Evolutionary conservation across 768 basidiomycete species (phyloP), one percentile per base, ranked within the genome.

Genomic region (Basidioascus undulatus): DNA sequence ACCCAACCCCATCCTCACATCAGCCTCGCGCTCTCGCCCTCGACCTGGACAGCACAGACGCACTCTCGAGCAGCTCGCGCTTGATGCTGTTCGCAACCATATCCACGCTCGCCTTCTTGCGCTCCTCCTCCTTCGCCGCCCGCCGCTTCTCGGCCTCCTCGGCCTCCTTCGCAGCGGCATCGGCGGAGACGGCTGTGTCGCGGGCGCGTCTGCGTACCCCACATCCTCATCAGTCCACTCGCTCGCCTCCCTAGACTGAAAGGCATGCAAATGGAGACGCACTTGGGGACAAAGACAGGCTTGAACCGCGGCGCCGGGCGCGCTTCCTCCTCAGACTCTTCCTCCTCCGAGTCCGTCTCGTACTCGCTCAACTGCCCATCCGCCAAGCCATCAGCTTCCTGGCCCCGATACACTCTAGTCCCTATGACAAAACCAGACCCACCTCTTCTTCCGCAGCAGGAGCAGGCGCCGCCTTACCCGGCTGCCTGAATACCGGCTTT

Each of bases 201-300:
- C 43, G 44, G 28, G 51, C 49, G 8, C 53, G 53, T 40, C 49
- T 49, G 40, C 5, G 5, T 1, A 3, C 2, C 10, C 6, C 12
- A 5, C 1, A 3, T 32, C 16, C 74, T 15, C 76, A 76, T 59
- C 81, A 83, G 48, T 20, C 5, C 9, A 49, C 34, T 13, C 3
- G 6, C 10, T 35, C 28, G 28, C 28, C 28, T 9, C 18, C 40
- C 30, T 44, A 39, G 37, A 35, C 35, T 18, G 35, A 20, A 33
- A 35, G 19, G 26, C 24, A 8, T 11, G 27, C 3, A 37, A n/a
- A 24, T 15, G 16, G 11, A 35, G 8, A 59, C 76, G 44, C 54
- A 87, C 87, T 96, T 96, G 41, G 80, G 80, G 15, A 96, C 71
- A 57, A 94, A 98, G 1, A 89, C 78, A 2, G 92, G 92, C 47